Conservation (phyloP, 2,329 filamentous ascomycete species). For the Stagonosporopsis tanaceti region DNA sequence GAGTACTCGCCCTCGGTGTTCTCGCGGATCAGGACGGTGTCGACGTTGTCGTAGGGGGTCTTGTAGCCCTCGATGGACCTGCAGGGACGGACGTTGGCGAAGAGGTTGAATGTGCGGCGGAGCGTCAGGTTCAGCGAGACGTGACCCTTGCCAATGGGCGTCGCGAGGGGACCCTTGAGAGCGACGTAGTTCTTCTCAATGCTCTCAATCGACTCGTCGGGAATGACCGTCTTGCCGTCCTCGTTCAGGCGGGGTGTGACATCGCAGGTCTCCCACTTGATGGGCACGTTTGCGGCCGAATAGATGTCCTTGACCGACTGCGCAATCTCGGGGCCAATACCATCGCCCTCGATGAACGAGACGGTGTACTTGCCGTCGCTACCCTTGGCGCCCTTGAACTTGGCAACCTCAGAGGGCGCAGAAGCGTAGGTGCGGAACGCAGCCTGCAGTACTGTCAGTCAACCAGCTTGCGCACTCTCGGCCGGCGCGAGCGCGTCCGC, state of each 20-base stretch:
- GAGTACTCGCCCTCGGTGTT: slow-evolving; percentile 99
- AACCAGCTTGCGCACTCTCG: slow-evolving; percentile 3
- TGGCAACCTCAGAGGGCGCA: slow-evolving; percentile 68
- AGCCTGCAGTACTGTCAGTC: slow-evolving; percentile 30
- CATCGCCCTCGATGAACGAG: slow-evolving; percentile 97
- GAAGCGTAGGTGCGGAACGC: slow-evolving; percentile 63
- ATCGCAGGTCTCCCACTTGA: slow-evolving; percentile 97
- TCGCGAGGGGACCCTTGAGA: slow-evolving; percentile 97
- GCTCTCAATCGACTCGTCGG: slow-evolving; percentile 89
- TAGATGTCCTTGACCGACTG: slow-evolving; percentile 99
- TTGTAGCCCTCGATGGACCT: slow-evolving; percentile 97
- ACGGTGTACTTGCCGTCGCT: slow-evolving; percentile 93
- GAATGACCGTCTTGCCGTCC: slow-evolving; percentile 94
- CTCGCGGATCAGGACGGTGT: slow-evolving; percentile 97
- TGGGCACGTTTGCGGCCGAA: slow-evolving; percentile 89
- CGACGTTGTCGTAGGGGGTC: slow-evolving; percentile 96
- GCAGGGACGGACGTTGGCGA: slow-evolving; percentile 98
- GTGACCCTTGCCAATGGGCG: slow-evolving; percentile 97
- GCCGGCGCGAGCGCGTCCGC: neutral
- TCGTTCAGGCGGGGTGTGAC: slow-evolving; percentile 93
- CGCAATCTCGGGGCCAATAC: slow-evolving; percentile 97
- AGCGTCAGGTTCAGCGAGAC: slow-evolving; percentile 99
- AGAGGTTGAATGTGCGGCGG: slow-evolving; percentile 98
- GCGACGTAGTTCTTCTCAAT: slow-evolving; percentile 96
- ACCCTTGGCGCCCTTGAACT: slow-evolving; percentile 92